Conservation (phyloP, 139 green algal species). For the Pseudopediastrum boryanum region DNA sequence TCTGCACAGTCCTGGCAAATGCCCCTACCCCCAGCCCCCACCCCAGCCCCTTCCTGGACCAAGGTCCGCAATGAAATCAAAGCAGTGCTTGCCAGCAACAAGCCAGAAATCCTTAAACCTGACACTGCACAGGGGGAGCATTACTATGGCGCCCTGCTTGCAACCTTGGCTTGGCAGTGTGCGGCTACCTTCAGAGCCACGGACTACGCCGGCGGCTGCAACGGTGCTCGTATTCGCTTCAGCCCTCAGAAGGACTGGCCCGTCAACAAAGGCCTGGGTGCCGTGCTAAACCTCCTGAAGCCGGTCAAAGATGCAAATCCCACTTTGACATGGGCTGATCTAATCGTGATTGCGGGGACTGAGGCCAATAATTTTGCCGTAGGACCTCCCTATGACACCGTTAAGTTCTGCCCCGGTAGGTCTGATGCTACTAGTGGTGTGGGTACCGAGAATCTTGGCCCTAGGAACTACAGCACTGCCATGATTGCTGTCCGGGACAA, state of each 20-base stretch:
- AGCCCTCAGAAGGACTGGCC: constrained; percentile 48
- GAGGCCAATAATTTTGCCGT: constrained; percentile 16
- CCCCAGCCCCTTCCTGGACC: constrained; percentile 1
- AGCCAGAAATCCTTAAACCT: background rate
- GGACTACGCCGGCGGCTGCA: constrained; percentile 52
- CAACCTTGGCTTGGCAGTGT: constrained; percentile 47
- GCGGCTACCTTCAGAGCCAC: constrained; percentile 43
- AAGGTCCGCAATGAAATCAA: constrained; percentile 6
- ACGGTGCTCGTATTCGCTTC: constrained; percentile 51
- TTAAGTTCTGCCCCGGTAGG: constrained; percentile 45
- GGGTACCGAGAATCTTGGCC: constrained; percentile 15
- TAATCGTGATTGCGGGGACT: constrained; percentile 54
- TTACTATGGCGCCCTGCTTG: constrained; percentile 41
- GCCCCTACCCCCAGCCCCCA: constrained; percentile 33
- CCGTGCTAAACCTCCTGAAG: constrained; percentile 7
- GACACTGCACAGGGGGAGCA: constrained; percentile 25
- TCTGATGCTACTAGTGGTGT: constrained; percentile 21
- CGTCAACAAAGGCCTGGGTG: constrained; percentile 30
- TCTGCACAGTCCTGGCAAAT: constrained; percentile 49
- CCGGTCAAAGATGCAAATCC: constrained; percentile 17
- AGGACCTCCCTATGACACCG: background rate
- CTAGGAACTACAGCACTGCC: constrained; percentile 7
- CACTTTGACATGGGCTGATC: constrained; percentile 41
- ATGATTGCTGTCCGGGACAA: constrained; percentile 25
- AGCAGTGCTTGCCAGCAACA: background rate